Conservation (phyloP, 1,284 basidiomycete genomes). For the Cryptococcus sp. region DNA sequence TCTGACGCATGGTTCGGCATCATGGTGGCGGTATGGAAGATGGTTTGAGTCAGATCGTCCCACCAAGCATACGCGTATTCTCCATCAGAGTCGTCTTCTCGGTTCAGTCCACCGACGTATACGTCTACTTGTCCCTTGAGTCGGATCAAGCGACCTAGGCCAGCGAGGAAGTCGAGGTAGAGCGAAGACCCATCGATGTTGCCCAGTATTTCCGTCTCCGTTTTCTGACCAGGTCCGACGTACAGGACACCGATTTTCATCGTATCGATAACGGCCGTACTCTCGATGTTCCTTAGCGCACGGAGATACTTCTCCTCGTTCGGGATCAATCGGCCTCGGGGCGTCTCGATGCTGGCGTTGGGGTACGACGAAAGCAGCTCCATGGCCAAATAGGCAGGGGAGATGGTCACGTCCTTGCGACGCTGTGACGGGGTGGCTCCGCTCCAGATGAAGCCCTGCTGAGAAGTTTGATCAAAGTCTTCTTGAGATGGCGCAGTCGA, state of each 20-base stretch:
- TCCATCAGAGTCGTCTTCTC: slow-evolving; percentile 77
- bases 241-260: slow-evolving; percentile 97
- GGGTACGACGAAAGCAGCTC: slow-evolving; percentile 81
- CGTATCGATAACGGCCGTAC: slow-evolving; percentile 92
- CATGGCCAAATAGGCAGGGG: slow-evolving; percentile 83
- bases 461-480: slow-evolving; percentile 27
- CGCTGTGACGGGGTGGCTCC: slow-evolving; percentile 80
- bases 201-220: slow-evolving; percentile 81
- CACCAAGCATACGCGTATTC: slow-evolving; percentile 95
- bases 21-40: slow-evolving; percentile 95
- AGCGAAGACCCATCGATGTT: slow-evolving; percentile 93
- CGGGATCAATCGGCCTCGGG: slow-evolving; percentile 54
- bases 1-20: slow-evolving; percentile 83
- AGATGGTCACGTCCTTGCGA: slow-evolving; percentile 78
- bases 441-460: slow-evolving; percentile 70
- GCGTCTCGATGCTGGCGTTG: slow-evolving; percentile 51
- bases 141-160: slow-evolving; percentile 83
- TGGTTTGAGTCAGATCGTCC: slow-evolving; percentile 93
- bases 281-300: slow-evolving; percentile 72
- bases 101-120: slow-evolving; percentile 90
- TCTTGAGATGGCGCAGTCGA: slow-evolving; percentile 18
- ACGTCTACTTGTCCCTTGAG: slow-evolving; percentile 90
- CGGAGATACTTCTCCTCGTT: slow-evolving; percentile 62
- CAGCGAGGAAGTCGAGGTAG: slow-evolving; percentile 88
- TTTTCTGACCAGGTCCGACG: slow-evolving; percentile 85